Base-by-base conservation (phyloP, 2,329 filamentous ascomycete genomes). In the Fusarium tupiense region DNA sequence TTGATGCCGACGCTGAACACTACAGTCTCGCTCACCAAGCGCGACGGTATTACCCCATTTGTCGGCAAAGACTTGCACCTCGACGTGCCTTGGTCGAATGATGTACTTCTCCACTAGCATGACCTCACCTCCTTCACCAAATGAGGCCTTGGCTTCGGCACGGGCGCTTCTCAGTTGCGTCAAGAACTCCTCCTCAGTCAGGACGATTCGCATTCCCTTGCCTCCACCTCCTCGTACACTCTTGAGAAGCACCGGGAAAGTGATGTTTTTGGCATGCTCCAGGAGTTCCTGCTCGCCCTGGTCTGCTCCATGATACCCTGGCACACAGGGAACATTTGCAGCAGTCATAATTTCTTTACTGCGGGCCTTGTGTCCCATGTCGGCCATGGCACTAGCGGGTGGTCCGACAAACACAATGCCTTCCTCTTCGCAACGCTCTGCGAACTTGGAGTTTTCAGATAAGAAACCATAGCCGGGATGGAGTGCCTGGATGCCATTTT, bases 391-490 rank as follows among this genome's bases (percentile, higher is more conserved):
- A 59, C 90, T 88, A 35, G 91, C 91, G 7, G 96, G 95, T 3
- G 96, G 96, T 0, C 96, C 96, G 78, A 99, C 97, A 81, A 99
- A 99, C 63, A 96, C 92, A 73, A 99, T 89, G 17, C 96, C 96
- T 50, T 95, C 95, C 77, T 96, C 91, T 77, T 93, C 92, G 82
- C 96, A 98, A 81, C 94, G 92, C 78, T 91, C 91, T 7, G 96
- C 96, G 81, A 99, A 99, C 11, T 88, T 90, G 13, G 96, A 92
- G 83, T 99, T 99, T 85, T 99, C 96, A 71, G 94, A 97, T 74
- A 98, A 85, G 80, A 97, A 99, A 49, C 96, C 96, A 85, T 99
- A 99, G 31, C 96, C 96, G 1, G 96, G 96, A 83, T 99, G 96
- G 76, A 99, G 92, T 9, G 94, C 96, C 81, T 96, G 91, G 79